Evolutionary conservation across 192 early-diverging fungal genomes (phyloP).

Genomic region (Rhizophagus sp.): DNA sequence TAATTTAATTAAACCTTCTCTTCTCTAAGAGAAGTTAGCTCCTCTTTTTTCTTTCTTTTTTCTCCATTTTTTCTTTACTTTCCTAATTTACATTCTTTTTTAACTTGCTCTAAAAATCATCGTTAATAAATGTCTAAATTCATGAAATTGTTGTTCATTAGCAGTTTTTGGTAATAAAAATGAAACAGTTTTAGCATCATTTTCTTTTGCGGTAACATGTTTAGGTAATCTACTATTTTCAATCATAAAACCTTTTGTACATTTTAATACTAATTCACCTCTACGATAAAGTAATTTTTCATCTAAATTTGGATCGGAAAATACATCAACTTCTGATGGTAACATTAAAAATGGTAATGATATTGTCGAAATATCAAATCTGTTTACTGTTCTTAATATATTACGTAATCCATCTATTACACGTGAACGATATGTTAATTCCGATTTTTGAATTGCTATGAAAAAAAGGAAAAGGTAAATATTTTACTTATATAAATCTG

Average conservation of each 20-base stretch:
- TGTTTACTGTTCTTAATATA: constrained; percentile 61
- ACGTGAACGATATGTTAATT: constrained; percentile 14
- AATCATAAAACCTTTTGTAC: constrained; percentile 57
- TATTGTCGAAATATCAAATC: constrained; percentile 63
- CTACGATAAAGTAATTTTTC: constrained; percentile 48
- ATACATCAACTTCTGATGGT: constrained; percentile 42
- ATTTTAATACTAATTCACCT: constrained; percentile 49
- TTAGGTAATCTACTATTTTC: constrained; percentile 53
- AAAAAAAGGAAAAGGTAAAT: background rate
- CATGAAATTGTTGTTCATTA: constrained; percentile 47
- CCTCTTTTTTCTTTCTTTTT: too few species aligned
- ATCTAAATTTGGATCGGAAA: constrained; percentile 35
- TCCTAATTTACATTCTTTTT: background rate
- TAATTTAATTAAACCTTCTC: too few species aligned
- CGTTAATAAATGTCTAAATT: constrained; percentile 45
- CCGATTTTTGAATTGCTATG: constrained; percentile 24
- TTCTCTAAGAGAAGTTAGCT: too few species aligned
- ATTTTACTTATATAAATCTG: background rate
- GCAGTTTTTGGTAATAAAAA: constrained; percentile 52
- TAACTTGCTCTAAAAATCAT: constrained; percentile 51
- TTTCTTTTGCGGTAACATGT: constrained; percentile 44
- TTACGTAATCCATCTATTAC: constrained; percentile 55
- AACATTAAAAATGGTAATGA: constrained; percentile 67
- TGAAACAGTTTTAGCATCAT: constrained; percentile 47
- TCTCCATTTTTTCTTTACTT: background rate